Conservation (phyloP, 169 alveolate species). For the Babesia divergens region DNA sequence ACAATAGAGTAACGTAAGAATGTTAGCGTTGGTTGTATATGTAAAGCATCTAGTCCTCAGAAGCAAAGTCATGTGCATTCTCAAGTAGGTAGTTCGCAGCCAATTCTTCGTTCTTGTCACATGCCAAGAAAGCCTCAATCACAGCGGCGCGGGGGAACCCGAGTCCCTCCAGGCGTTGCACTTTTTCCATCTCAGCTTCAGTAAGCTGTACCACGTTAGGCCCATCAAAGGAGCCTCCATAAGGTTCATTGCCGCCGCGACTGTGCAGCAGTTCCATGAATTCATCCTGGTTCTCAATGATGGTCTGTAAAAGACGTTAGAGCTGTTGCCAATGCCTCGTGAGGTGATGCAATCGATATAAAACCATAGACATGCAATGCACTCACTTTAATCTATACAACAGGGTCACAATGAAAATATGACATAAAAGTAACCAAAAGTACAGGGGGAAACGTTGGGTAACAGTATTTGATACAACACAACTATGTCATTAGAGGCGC, state of each 20-base stretch:
- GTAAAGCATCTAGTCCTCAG: conserved; percentile 13
- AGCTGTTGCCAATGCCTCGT: background rate
- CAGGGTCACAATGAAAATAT: too few species aligned
- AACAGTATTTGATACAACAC: too few species aligned
- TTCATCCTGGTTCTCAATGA: conserved; percentile 84
- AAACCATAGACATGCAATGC: too few species aligned
- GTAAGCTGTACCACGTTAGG: conserved; percentile 76
- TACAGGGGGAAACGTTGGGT: too few species aligned
- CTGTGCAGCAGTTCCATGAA: conserved; percentile 64
- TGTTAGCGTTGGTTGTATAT: too few species aligned
- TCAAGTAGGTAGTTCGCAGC: conserved; percentile 87
- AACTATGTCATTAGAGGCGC: too few species aligned
- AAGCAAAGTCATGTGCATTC: conserved; percentile 72
- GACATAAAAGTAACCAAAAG: too few species aligned
- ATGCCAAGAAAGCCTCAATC: conserved; percentile 93
- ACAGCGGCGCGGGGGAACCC: conserved; percentile 92
- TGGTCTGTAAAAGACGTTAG: conserved; percentile 38
- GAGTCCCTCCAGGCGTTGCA: conserved; percentile 79
- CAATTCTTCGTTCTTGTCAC: conserved; percentile 93
- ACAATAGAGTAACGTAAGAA: too few species aligned
- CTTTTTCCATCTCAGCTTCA: conserved; percentile 87
- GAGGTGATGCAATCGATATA: too few species aligned
- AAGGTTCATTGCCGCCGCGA: conserved; percentile 53
- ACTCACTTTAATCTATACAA: too few species aligned
- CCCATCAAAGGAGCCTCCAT: conserved; percentile 13